phyloP scores from a whole-genome alignment of 768 basidiomycete genomes.

The Agrocybe chaxingu region DNA sequence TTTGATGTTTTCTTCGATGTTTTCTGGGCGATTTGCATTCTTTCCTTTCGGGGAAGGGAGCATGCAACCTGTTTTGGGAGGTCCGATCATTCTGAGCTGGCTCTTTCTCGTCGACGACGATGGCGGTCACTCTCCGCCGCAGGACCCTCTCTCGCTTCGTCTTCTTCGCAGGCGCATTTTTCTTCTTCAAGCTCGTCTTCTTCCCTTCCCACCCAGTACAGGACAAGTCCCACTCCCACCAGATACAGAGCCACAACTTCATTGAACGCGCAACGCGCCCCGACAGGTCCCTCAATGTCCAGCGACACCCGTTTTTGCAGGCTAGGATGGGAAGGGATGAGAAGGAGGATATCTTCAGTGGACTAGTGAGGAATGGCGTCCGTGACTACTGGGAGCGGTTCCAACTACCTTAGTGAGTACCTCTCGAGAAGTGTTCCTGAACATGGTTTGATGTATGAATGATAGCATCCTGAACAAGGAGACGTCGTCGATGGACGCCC shows the following conservation, averaged over 20 bases:
- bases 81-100: background rate
- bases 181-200: constrained; percentile 37
- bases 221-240: constrained; percentile 26
- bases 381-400: constrained; percentile 90
- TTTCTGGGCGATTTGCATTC: too few species aligned
- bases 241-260: constrained; percentile 51
- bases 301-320: constrained; percentile 86
- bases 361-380: constrained; percentile 72
- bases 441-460: background rate
- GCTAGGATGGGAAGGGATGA: constrained; percentile 85
- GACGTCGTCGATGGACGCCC: constrained; percentile 86
- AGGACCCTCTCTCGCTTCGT: constrained; percentile 42
- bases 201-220: constrained; percentile 28
- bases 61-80: background rate
- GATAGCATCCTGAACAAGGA: constrained; percentile 70
- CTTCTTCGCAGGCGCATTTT: constrained; percentile 28
- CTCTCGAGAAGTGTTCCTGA: background rate
- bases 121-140: constrained; percentile 45
- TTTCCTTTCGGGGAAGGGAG: background rate
- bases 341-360: constrained; percentile 74
- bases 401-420: constrained; percentile 83
- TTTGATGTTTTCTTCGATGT: too few species aligned
- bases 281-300: constrained; percentile 85
- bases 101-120: constrained; percentile 16
- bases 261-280: constrained; percentile 51